Evolutionary conservation across 1,139 yeast genomes (phyloP).

Genomic region (Sugiyamaella grinbergsii): DNA sequence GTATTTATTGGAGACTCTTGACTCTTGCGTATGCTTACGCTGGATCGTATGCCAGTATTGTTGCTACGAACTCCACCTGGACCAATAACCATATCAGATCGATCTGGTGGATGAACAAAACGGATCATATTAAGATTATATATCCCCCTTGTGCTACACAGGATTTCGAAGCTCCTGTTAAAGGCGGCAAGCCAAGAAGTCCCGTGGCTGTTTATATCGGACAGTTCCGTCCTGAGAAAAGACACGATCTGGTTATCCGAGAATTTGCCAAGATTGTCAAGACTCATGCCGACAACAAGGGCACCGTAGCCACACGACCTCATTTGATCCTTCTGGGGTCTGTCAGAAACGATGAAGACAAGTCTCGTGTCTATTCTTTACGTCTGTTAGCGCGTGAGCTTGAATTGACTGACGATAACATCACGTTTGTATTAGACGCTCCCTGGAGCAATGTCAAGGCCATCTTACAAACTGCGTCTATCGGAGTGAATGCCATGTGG

Average conservation of each 20-base stretch:
- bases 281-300: constrained; percentile 28
- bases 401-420: constrained; percentile 49
- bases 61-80: constrained; percentile 89
- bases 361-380: constrained; percentile 56
- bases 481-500: constrained; percentile 98
- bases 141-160: constrained; percentile 90
- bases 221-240: constrained; percentile 94
- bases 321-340: constrained; percentile 80
- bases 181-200: constrained; percentile 43
- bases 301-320: constrained; percentile 29
- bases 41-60: constrained; percentile 67
- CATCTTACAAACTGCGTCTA: constrained; percentile 60
- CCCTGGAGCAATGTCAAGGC: constrained; percentile 63
- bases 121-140: constrained; percentile 50
- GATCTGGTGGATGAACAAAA: constrained; percentile 56
- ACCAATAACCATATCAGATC: constrained; percentile 69
- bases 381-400: constrained; percentile 51
- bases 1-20: constrained; percentile 70
- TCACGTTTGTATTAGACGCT: constrained; percentile 75
- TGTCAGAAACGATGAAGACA: constrained; percentile 71
- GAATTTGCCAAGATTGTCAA: constrained; percentile 59
- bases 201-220: constrained; percentile 76
- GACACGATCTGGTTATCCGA: constrained; percentile 69
- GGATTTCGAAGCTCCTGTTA: constrained; percentile 42
- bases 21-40: constrained; percentile 54